Evolutionary conservation across 2,329 filamentous ascomycete genomes (phyloP).

Genomic region (Orbilia blumenaviensis): DNA sequence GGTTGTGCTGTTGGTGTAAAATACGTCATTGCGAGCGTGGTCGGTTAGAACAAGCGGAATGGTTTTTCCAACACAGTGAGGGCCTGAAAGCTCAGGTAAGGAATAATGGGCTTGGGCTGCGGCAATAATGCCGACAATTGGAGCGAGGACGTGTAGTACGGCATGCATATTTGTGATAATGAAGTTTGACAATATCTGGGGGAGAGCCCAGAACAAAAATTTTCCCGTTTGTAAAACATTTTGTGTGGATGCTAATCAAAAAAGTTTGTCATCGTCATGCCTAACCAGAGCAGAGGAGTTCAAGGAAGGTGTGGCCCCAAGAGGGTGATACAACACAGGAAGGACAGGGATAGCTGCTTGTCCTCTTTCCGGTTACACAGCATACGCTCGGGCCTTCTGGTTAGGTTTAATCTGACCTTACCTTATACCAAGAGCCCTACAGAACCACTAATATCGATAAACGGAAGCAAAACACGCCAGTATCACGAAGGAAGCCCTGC

Average conservation of each 20-base stretch:
- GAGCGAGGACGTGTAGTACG: not conserved
- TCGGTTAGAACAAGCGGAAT: conserved; percentile 36
- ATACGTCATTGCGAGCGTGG: conserved; percentile 22
- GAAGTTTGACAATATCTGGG: not conserved
- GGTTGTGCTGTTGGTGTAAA: conserved; percentile 8
- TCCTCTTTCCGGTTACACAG: not conserved
- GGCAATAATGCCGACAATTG: not conserved
- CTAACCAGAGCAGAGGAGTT: no score
- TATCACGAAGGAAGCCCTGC: conserved; percentile 3
- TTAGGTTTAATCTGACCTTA: not conserved
- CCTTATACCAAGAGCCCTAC: conserved; percentile 6
- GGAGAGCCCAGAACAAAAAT: not conserved
- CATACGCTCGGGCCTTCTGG: not conserved
- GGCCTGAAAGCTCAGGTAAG: conserved; percentile 31
- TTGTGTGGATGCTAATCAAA: not conserved
- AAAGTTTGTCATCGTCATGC: not conserved
- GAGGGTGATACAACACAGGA: not conserved
- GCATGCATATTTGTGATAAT: not conserved
- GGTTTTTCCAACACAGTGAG: conserved; percentile 31
- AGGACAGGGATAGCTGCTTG: not conserved
- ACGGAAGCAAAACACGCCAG: conserved; percentile 9
- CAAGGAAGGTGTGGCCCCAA: not conserved
- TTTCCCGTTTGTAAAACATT: not conserved
- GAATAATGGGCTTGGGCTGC: not conserved
- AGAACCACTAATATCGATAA: conserved; percentile 1